Conservation (phyloP, 2,329 filamentous ascomycete species). For the Alternaria novae-zelandiae region DNA sequence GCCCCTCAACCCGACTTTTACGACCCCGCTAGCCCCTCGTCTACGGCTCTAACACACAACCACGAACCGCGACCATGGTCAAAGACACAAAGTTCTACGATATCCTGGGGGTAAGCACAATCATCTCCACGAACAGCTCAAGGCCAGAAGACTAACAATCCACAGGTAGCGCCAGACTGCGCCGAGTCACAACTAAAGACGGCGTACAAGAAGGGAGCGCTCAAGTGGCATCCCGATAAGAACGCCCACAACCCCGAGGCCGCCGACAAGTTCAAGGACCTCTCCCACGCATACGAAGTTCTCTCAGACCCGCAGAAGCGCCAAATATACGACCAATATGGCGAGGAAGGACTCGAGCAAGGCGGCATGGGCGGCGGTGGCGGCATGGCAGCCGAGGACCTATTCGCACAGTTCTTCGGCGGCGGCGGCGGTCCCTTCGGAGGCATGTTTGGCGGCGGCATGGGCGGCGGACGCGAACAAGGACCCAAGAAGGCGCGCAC, state of each 20-base stretch:
- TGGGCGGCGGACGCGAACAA: slow-evolving; percentile 74
- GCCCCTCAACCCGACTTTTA: slow-evolving; percentile 25
- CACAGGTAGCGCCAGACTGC: slow-evolving; percentile 76
- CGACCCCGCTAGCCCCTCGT: slow-evolving; percentile 36
- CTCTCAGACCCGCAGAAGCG: slow-evolving; percentile 93
- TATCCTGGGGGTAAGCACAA: slow-evolving; percentile 69
- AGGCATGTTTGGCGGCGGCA: slow-evolving; percentile 61
- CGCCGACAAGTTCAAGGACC: slow-evolving; percentile 97
- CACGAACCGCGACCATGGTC: slow-evolving; percentile 65
- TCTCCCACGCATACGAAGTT: slow-evolving; percentile 94
- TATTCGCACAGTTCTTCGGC: slow-evolving; percentile 96
- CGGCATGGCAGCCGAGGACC: slow-evolving; percentile 93
- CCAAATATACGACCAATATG: slow-evolving; percentile 93
- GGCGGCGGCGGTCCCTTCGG: slow-evolving; percentile 73
- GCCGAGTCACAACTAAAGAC: slow-evolving; percentile 90
- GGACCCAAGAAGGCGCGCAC: slow-evolving; percentile 92
- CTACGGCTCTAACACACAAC: slow-evolving; percentile 10
- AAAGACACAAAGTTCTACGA: slow-evolving; percentile 84
- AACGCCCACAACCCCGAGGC: slow-evolving; percentile 92
- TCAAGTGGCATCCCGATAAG: slow-evolving; percentile 93
- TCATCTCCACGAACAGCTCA: slow-evolving; percentile 32
- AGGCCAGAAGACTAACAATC: slow-evolving; percentile 18
- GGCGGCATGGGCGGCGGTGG: slow-evolving; percentile 74
- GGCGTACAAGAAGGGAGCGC: slow-evolving; percentile 81
- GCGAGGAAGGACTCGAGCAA: slow-evolving; percentile 89